These are phyloP conservation scores for Diaporthe ampelina DNA, from an alignment of 2,329 filamentous ascomycete species.

Conservation along the genomic window DNA sequence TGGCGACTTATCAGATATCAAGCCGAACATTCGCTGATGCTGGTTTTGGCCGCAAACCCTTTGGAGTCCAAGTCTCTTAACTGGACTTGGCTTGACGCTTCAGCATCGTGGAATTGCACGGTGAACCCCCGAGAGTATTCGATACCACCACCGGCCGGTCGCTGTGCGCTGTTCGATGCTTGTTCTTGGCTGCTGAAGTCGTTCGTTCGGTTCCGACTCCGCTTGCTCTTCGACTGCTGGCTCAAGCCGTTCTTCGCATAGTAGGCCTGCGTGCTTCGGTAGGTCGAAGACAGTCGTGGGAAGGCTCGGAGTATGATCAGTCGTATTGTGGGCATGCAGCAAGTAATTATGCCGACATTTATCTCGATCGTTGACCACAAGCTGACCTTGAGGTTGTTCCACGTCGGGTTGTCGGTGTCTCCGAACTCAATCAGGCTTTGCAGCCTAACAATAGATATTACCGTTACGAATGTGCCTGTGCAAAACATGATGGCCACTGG, in stretches of 20 bases:
- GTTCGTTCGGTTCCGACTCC: conserved; percentile 12
- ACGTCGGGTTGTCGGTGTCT: conserved; percentile 50
- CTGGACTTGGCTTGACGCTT: conserved; percentile 43
- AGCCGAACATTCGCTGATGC: conserved; percentile 39
- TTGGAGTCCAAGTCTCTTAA: conserved; percentile 41
- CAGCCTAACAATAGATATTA: conserved; percentile 52
- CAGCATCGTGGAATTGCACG: conserved; percentile 43
- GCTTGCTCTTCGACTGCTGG: conserved; percentile 10
- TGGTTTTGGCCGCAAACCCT: conserved; percentile 41
- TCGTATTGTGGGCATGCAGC: conserved; percentile 51
- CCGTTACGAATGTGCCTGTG: conserved; percentile 57
- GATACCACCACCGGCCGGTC: conserved; percentile 32
- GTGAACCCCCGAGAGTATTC: conserved; percentile 42
- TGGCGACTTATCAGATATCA: conserved; percentile 34
- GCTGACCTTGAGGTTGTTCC: conserved; percentile 49
- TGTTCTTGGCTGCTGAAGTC: conserved; percentile 17
- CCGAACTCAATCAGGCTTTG: conserved; percentile 49
- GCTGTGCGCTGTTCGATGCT: background rate
- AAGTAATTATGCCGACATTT: conserved; percentile 52
- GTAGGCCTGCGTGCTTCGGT: conserved; percentile 33
- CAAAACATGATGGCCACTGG: conserved; percentile 57
- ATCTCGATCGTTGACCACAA: conserved; percentile 54
- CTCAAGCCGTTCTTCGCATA: conserved; percentile 19
- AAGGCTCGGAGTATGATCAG: conserved; percentile 49
- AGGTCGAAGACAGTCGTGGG: conserved; percentile 43